Conservation (phyloP, 2,329 filamentous ascomycete species). For the Penicillium sp. region DNA sequence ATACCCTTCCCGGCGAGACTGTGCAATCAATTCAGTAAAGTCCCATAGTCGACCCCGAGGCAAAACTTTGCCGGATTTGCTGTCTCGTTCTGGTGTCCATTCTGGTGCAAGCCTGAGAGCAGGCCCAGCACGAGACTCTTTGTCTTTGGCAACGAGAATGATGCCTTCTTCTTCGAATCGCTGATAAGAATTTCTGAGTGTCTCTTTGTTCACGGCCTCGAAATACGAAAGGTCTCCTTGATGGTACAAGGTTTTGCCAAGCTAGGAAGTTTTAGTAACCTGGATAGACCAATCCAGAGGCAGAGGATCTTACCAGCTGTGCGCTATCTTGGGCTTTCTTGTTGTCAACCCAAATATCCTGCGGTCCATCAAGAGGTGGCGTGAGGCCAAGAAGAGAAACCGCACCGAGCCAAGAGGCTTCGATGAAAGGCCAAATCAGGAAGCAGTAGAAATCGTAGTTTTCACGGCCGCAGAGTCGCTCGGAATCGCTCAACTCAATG, state of each 20-base stretch:
- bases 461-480: constrained; percentile 74
- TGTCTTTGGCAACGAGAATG: constrained; percentile 63
- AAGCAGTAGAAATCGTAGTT: constrained; percentile 99
- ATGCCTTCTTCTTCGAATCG: constrained; percentile 90
- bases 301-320: constrained; percentile 57
- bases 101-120: constrained; percentile 62
- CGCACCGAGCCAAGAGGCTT: constrained; percentile 85
- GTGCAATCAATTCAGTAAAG: constrained; percentile 82
- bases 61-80: constrained; percentile 54
- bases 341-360: constrained; percentile 71
- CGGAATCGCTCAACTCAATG: constrained; percentile 68
- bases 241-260: constrained; percentile 95
- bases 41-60: constrained; percentile 78
- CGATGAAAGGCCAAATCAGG: constrained; percentile 96
- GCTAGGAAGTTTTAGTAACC: constrained; percentile 43
- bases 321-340: constrained; percentile 74
- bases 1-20: constrained; percentile 70
- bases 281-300: not conserved
- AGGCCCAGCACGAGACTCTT: constrained; percentile 44
- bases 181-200: constrained; percentile 84
- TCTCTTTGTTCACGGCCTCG: constrained; percentile 97
- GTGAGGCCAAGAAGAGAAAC: constrained; percentile 82
- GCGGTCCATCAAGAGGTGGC: constrained; percentile 56
- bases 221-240: constrained; percentile 97
- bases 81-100: constrained; percentile 67